Evolutionary conservation across 2,329 filamentous ascomycete genomes (phyloP).

Genomic region (Ramichloridium luteum): DNA sequence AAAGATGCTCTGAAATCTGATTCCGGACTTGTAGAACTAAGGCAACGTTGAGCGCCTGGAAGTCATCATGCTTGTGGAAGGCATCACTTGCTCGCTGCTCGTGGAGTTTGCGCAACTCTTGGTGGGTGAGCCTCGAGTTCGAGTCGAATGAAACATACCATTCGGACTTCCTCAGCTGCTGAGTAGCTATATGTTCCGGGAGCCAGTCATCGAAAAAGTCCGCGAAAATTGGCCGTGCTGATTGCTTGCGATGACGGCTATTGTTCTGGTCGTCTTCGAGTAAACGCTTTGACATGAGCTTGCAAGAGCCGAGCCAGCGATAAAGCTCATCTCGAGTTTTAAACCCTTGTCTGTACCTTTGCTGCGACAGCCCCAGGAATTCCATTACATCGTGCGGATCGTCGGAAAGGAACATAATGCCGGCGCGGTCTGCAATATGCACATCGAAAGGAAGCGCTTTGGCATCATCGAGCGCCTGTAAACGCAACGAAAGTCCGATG

Average conservation of each 20-base stretch:
- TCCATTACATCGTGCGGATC: constrained; percentile 44
- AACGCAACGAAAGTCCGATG: constrained; percentile 49
- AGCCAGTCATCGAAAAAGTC: constrained; percentile 53
- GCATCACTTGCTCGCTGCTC: constrained; percentile 40
- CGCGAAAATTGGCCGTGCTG: constrained; percentile 44
- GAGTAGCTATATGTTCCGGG: constrained; percentile 35
- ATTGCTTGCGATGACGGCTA: constrained; percentile 43
- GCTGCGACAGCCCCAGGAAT: constrained; percentile 50
- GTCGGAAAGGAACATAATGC: constrained; percentile 48
- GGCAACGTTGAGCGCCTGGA: constrained; percentile 8
- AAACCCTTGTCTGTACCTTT: constrained; percentile 46
- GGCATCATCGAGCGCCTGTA: constrained; percentile 52
- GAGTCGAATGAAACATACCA: not conserved
- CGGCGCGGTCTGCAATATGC: constrained; percentile 26
- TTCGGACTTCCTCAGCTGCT: constrained; percentile 4
- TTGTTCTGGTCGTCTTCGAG: constrained; percentile 38
- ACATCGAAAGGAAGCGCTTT: constrained; percentile 32
- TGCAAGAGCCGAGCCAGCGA: constrained; percentile 46
- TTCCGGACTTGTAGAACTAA: constrained; percentile 13
- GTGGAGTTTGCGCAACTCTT: constrained; percentile 32
- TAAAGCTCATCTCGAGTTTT: constrained; percentile 44
- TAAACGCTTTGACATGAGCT: constrained; percentile 41
- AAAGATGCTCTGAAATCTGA: constrained; percentile 12
- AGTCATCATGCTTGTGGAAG: constrained; percentile 17
- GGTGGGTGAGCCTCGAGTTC: constrained; percentile 11